Percentiles rank a stretch among this genome's conserved stretches.
Conservation (phyloP, 345 rosid species). For the Bruguiera gymnorhiza region DNA sequence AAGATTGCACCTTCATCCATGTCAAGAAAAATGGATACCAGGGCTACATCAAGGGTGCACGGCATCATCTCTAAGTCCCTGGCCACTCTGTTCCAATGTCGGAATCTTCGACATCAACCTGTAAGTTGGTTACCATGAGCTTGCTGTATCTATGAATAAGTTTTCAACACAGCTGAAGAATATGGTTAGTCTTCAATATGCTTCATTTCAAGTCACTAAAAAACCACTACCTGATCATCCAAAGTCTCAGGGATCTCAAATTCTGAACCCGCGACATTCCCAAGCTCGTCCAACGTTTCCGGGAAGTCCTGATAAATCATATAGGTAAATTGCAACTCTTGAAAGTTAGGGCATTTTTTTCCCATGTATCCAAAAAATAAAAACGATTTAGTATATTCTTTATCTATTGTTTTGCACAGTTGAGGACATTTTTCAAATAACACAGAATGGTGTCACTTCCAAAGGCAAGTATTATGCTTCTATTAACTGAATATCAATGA, state of each 20-base stretch:
- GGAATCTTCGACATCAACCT: conserved; percentile 30
- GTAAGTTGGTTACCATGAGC: conserved; percentile 15
- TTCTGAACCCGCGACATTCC: conserved; percentile 42
- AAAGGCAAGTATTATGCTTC: no score
- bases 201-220: conserved; percentile 19
- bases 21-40: conserved; percentile 10
- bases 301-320: conserved; percentile 33
- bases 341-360: neutral
- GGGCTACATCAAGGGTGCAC: neutral
- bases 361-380: no score
- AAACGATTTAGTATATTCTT: no score
- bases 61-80: conserved; percentile 20
- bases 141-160: conserved; percentile 10
- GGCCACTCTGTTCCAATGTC: conserved; percentile 27
- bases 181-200: conserved; percentile 17
- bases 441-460: neutral
- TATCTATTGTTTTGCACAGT: no score
- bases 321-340: neutral
- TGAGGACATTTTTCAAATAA: neutral
- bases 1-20: conserved; percentile 3
- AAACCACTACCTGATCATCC: conserved; percentile 43
- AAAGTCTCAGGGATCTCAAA: conserved; percentile 47
- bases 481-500: no score
- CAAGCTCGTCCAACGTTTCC: conserved; percentile 46
- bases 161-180: conserved; percentile 17